Evolutionary conservation across 2,329 filamentous ascomycete species (phyloP), one percentile per base, ranked within the genome.

Genomic region (Hypoxylon sp.): DNA sequence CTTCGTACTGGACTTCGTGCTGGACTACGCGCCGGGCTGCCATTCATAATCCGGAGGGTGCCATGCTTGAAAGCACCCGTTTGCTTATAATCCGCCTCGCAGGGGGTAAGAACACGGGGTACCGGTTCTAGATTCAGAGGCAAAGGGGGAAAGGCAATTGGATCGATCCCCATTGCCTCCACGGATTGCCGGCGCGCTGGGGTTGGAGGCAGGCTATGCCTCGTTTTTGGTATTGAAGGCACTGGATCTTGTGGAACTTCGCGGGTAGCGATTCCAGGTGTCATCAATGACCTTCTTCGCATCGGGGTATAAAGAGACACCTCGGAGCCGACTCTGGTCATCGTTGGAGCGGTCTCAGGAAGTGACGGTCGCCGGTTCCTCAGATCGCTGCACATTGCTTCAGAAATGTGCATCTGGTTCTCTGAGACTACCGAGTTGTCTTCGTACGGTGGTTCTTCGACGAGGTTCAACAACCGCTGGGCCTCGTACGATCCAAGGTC

Each of bases 1-100:
- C 84, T 87, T n/a, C 79, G 78, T 13, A 77, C 77, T 1, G 89
- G 88, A 51, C 84, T 87, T n/a, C 79, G 78, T 13, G 77, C 77
- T 2, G 89, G 88, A 63, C 84, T 87, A 11, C 87, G 78, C 11
- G 77, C 77, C 2, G 89, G 88, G 62, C 84, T 87, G 13, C 87
- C 88, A 75, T 91, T 91, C 21, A 82, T 89, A 62, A 91, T 90
- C 37, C 87, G 85, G 54, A 91, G 74, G 1, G 87, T 87, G 1
- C 89, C 89, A 58, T 89, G 84, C 74, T 88, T 89, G 74, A 89
- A 90, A 10, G 83, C 86, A 2, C 89, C 89, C 32, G 88, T 84
- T 50, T 89, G 87, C 65, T 82, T 82, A 72, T 90, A 90, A n/a
- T 87, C 84, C 29, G 81, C 76, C 24, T 89, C 88, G 44, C 80